Evolutionary conservation across 1,284 basidiomycete genomes (phyloP), one percentile per base, ranked within the genome.

Genomic region (Phaffia rhodozyma): DNA sequence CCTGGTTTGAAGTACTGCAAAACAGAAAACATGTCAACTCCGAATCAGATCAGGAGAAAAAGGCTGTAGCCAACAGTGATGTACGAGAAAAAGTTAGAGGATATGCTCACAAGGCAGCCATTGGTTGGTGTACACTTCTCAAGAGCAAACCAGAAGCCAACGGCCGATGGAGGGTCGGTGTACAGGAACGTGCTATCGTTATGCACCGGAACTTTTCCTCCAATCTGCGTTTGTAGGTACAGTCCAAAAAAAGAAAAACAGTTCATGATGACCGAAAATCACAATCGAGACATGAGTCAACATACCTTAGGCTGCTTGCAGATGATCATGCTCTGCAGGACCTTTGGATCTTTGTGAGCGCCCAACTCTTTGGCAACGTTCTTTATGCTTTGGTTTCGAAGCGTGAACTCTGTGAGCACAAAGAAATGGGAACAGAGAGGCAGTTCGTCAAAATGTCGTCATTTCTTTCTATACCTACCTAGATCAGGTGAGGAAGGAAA

Each of bases 101-200:
- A 25, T 27, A 27, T 4, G 70, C 74, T 61, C 50, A 75, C 75
- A 34, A 96, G 79, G 27, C 91, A 91, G 4, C 92, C 92, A 70
- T 97, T 97, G 58, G 79, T 76, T 1, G 82, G 74, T 6, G 89
- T 91, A 72, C 91, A 93, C 67, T 83, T 82, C 73, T 97, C 93
- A 25, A 97, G 78, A 6, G 93, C 89, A 65, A 97, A 88, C 94
- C 94, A 98, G 72, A 92, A 90, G 0, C 94, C 94, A 5, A 97
- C 80, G 0, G 94, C 93, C 6, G 84, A 85, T 0, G 90, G 90
- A 9, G 94, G 93, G 58, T 88, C 79, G 4, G 92, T 97, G 75
- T 94, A 97, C 25, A 82, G 71, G 67, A 82, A 82, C 0, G 81
- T 82, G 27, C 77, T 78, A 69, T 82, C 81, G 67, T 81, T 79